Evolutionary conservation across 495 filamentous ascomycete species (phyloP), one percentile per base, ranked within the genome.

Genomic region (Penicillium angulare): DNA sequence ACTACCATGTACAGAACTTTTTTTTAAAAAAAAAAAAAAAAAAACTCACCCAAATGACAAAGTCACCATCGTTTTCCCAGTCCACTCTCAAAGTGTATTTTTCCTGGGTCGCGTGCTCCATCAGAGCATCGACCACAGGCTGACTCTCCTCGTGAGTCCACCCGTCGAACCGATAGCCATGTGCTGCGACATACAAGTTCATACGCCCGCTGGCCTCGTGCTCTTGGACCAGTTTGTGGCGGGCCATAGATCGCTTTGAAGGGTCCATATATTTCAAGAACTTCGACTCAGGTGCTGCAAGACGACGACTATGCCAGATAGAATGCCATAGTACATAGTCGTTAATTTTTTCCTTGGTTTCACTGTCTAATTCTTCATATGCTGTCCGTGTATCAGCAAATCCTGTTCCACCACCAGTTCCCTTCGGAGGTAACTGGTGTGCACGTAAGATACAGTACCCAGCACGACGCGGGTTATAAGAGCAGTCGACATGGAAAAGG

Each of bases 171-270:
- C 20, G 39, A n/a, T 42, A 20, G 16, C 21, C 39, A 42, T 42
- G 39, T 7, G 39, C 39, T 7, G 39, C 39, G 13, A 42, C 24
- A 22, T 42, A 42, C n/a, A 42, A n/a, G n/a, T 42, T 42, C 23
- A 42, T 23, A 16, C 39, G 16, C 7, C 23, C 23, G 20, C 39
- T 42, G 18, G 39, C 8, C 39, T 42, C 23, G 23, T 42, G 39
- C 39, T 23, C n/a, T 22, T 42, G 39, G 5, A 42, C 21, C 20
- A 42, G 39, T 20, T 27, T 23, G 39, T 27, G 39, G 7, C 20
- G 39, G 12, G 20, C 39, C 20, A 23, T 23, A 1, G 23, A 24
- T 18, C 24, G 15, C 39, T 23, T 23, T n/a, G 16, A 18, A 18
- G 23, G 15, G 0, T 15, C 15, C 39, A 42, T 23, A 26, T 42